Evolutionary conservation across 2,329 filamentous ascomycete genomes (phyloP), one percentile per base, ranked within the genome.

Genomic region (Paracoccidioides lutzii): DNA sequence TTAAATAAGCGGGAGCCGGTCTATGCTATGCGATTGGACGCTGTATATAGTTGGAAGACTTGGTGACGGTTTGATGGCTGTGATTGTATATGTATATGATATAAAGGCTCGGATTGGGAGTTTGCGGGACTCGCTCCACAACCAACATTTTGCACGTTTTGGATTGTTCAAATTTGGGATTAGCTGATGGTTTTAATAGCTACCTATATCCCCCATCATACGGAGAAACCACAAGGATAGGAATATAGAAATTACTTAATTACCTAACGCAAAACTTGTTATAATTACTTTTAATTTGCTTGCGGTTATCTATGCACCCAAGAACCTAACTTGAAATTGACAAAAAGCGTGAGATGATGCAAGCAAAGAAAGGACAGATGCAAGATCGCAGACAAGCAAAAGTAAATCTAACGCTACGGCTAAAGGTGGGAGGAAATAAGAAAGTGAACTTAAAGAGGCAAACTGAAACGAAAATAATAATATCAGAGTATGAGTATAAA

Each of bases 1-100:
- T 48, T 42, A n/a, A 28, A 37, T 49, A 32, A 22, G 6, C 15
- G 32, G 28, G n/a, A 40, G 4, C 59, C 9, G 4, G 33, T 53
- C 9, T 35, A 28, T 51, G 6, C 7, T 38, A 80, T 53, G 66
- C 70, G 48, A 58, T 41, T 52, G 37, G 4, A 8, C 33, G 33
- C 32, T 15, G 33, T 30, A 22, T 1, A 22, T 22, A 22, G 22
- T 22, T 22, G 22, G 22, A 22, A 22, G 22, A 22, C 22, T 22
- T 22, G 22, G 22, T 22, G 22, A 22, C 22, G 22, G 22, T 22
- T 22, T 22, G 22, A 22, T 22, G 22, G 22, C 22, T 22, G 1
- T 22, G 22, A 22, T 22, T 22, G 22, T 22, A 2, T 22, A 1
- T 22, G 22, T 22, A 22, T 22, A 22, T n/a, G n/a, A n/a, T n/a